Conservation (phyloP, 305 asterid species). For the Fraxinus albicans region DNA sequence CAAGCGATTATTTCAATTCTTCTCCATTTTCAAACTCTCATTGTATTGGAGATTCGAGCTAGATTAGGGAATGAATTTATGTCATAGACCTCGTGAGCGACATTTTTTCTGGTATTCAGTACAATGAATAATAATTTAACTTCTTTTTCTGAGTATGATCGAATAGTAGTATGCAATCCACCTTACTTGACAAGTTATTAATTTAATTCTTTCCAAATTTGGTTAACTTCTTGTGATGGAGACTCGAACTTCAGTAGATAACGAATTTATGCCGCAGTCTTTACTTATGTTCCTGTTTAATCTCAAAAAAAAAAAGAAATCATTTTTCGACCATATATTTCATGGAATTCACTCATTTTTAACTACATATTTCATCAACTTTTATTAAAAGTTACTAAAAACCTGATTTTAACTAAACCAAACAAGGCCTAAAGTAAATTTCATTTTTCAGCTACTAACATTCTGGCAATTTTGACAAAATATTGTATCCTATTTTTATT, state of each 20-base stretch:
- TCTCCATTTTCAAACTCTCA: neutral
- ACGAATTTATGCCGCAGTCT: neutral
- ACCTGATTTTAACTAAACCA: too few species aligned
- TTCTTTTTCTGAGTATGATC: neutral
- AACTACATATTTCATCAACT: too few species aligned
- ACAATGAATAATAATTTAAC: neutral
- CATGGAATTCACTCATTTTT: neutral
- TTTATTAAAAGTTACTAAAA: too few species aligned
- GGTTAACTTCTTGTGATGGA: neutral
- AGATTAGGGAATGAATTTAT: neutral
- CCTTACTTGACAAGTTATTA: neutral
- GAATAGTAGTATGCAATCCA: neutral
- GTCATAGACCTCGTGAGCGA: neutral
- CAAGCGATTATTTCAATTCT: slow-evolving; percentile 17
- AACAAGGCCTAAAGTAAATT: too few species aligned
- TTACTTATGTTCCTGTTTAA: too few species aligned
- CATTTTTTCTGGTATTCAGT: neutral
- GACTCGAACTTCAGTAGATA: neutral
- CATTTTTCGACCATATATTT: neutral
- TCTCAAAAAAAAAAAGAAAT: too few species aligned
- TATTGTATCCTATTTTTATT: too few species aligned
- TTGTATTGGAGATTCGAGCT: neutral
- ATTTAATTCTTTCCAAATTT: neutral
- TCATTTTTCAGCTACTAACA: too few species aligned
- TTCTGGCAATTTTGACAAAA: too few species aligned